Evolutionary conservation across 176 grass and related monocot species (phyloP), one percentile per base, ranked within the genome.

Genomic region (Bromus sterilis): DNA sequence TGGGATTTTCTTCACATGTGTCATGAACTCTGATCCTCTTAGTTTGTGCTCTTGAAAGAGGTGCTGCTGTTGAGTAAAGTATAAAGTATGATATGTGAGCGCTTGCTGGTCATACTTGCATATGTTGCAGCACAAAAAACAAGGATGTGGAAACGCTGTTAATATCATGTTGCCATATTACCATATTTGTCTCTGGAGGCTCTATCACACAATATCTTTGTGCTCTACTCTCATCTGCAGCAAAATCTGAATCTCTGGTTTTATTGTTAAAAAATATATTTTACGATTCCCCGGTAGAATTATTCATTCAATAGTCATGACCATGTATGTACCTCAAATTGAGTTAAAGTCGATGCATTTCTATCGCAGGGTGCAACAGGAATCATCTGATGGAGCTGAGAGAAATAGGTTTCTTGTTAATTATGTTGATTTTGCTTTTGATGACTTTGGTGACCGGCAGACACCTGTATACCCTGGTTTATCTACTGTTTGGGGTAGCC

Each of bases 401-500:
- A 87, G 96, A 91, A 99, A 99, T 88, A 89, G 74, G 72, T 99
- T 91, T 88, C 92, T 99, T 80, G 89, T 99, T 64, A 93, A 90
- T 80, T 95, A 99, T 80, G 96, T 99, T 82, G 96, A 99, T 88
- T 95, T 85, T 93, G 82, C 93, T 86, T 99, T 95, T 2, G 93
- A 95, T 56, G 89, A 95, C 81, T 99, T 99, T 41, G 89, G 93
- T 74, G 96, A 91, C 57, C 86, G 89, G 36, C 96, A 99, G 86
- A 63, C 91, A 75, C 93, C 89, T 76, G 96, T 99, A 51, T 99
- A 99, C 66, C 93, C 96, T 93, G 96, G 96, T 85, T 82, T 99
- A 23, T 91, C 96, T 82, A 99, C 96, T 88, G 96, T 99, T 67
- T 99, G 96, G 96, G 96, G 96, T 46, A 99, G 96, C 73, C 83